Evolutionary conservation across 2,329 filamentous ascomycete genomes (phyloP).

Genomic region (Cordyceps pruinosa): DNA sequence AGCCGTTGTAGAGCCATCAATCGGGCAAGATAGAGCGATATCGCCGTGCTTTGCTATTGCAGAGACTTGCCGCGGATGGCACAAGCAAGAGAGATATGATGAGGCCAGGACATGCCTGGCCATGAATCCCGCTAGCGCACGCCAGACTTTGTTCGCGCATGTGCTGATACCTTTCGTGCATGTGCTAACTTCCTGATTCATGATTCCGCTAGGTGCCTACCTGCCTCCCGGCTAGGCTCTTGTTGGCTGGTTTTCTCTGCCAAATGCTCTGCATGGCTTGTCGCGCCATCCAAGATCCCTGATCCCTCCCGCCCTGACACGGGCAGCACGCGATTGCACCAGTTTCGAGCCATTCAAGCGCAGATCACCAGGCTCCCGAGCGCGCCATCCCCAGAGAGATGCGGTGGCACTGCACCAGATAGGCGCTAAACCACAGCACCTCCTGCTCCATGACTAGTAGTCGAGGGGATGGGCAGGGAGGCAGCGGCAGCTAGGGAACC

Average conservation of each 20-base stretch:
- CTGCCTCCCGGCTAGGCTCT: neutral
- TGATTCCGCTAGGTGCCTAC: neutral
- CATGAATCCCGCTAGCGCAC: neutral
- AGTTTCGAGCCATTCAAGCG: neutral
- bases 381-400: neutral
- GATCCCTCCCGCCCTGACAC: neutral
- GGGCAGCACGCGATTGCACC: neutral
- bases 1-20: neutral
- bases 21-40: neutral
- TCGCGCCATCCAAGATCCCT: conserved; percentile 1
- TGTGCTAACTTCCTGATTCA: neutral
- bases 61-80: too few species aligned
- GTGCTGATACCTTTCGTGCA: neutral
- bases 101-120: neutral
- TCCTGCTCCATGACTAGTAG: neutral
- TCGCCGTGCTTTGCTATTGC: neutral
- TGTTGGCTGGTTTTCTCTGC: neutral
- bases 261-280: neutral
- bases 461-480: too few species aligned
- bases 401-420: neutral
- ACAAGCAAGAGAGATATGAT: neutral
- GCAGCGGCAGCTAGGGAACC: too few species aligned
- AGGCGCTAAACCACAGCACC: neutral
- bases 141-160: neutral
- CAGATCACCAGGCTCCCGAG: neutral